phyloP scores from a whole-genome alignment of 345 rosid species.

The Eucalyptus fibrosa region DNA sequence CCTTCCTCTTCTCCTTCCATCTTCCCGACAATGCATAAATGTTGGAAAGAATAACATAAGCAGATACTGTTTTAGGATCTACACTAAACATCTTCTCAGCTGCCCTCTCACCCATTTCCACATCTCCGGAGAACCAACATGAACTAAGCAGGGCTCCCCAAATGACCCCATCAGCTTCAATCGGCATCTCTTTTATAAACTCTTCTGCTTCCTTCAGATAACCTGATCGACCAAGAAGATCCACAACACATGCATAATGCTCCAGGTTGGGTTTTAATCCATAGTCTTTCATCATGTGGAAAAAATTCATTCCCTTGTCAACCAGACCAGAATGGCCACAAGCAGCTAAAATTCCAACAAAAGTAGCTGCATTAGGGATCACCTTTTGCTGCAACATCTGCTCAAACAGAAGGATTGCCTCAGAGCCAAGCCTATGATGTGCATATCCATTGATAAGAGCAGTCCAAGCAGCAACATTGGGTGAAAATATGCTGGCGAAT shows the following conservation, averaged over 20 bases:
- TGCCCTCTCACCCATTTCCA: constrained; percentile 43
- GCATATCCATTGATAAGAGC: constrained; percentile 47
- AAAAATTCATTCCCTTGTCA: constrained; percentile 26
- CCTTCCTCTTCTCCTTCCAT: constrained; percentile 34
- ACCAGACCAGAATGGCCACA: constrained; percentile 37
- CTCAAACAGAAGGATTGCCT: constrained; percentile 28
- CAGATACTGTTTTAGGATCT: constrained; percentile 20
- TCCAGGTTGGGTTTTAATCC: constrained; percentile 24
- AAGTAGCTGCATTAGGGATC: constrained; percentile 37
- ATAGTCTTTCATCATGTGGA: constrained; percentile 20
- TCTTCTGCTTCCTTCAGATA: constrained; percentile 38
- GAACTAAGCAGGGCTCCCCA: constrained; percentile 49
- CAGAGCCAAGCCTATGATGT: constrained; percentile 38
- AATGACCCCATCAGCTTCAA: constrained; percentile 39
- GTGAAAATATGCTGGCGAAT: constrained; percentile 23
- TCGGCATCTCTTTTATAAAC: constrained; percentile 36
- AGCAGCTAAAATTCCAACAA: constrained; percentile 40
- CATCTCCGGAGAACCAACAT: constrained; percentile 39
- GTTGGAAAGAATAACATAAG: constrained; percentile 35
- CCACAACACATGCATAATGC: constrained; percentile 40
- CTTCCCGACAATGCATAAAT: constrained; percentile 34
- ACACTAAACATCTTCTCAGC: constrained; percentile 23
- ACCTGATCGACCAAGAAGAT: constrained; percentile 49
- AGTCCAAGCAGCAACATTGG: constrained; percentile 51
- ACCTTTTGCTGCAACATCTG: constrained; percentile 22